These are phyloP conservation scores for Encephalitozoon intestinalis DNA, from an alignment of 371 early-diverging fungal species.

Conservation along the genomic window DNA sequence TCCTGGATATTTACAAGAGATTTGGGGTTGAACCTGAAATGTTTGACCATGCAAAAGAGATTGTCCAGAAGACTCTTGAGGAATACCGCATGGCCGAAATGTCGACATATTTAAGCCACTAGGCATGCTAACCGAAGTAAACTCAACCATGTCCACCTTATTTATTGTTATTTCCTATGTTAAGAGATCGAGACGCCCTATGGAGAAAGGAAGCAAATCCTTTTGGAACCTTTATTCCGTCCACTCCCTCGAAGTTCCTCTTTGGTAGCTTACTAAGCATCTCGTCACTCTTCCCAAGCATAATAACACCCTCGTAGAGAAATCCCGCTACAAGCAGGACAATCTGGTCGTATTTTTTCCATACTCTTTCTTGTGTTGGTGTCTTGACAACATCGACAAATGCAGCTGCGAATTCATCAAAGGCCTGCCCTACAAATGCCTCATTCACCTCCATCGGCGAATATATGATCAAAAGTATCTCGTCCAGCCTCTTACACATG, in stretches of 20 bases:
- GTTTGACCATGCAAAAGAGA: slow-evolving; percentile 56
- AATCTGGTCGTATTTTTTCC: slow-evolving; percentile 58
- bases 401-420: slow-evolving; percentile 51
- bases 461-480: slow-evolving; percentile 44
- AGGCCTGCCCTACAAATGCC: slow-evolving; percentile 49
- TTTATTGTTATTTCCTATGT: slow-evolving; percentile 1
- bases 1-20: slow-evolving; percentile 83
- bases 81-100: slow-evolving; percentile 43
- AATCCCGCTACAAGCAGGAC: slow-evolving; percentile 51
- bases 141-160: neutral
- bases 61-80: slow-evolving; percentile 47
- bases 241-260: slow-evolving; percentile 58
- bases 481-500: slow-evolving; percentile 47
- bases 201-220: slow-evolving; percentile 57
- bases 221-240: slow-evolving; percentile 56
- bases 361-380: slow-evolving; percentile 33
- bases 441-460: slow-evolving; percentile 53
- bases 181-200: slow-evolving; percentile 49
- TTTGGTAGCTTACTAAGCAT: slow-evolving; percentile 39
- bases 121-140: neutral
- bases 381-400: slow-evolving; percentile 43
- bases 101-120: neutral
- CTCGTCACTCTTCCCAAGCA: slow-evolving; percentile 45
- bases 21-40: slow-evolving; percentile 41
- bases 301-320: slow-evolving; percentile 56